Evolutionary conservation across 768 basidiomycete species (phyloP), one percentile per base, ranked within the genome.

Genomic region (Tubosaeta sp.): DNA sequence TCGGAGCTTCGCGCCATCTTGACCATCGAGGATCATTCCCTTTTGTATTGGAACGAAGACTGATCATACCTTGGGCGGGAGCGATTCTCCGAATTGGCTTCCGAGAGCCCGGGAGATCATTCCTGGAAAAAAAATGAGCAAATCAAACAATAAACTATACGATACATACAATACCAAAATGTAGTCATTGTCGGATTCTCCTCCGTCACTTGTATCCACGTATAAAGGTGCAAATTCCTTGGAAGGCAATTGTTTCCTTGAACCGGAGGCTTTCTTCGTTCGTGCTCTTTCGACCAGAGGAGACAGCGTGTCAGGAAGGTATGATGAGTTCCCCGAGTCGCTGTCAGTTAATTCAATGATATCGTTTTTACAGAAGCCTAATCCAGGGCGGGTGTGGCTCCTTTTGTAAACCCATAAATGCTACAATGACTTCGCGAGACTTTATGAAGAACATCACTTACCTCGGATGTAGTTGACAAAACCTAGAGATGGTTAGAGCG

Each of bases 91-190:
- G 72, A 29, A 79, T 54, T 5, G 80, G 83, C 58, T 71, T 82
- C 27, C 72, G 72, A 13, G 77, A 72, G 45, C 70, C 70, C 47
- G 65, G 76, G 8, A 81, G 79, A 52, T 83, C 82, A 55, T 84
- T 68, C 39, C 72, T 72, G 44, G 26, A 45, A 16, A 34, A 35
- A 37, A 35, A 31, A 53, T 55, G 51, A 25, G 47, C 16, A 57
- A 51, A 25, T 35, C 26, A 39, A 37, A 32, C 29, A 53, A 45
- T 7, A 29, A 14, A 26, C 31, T 50, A 35, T 43, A 10, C 43
- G 17, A 9, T 7, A 61, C 77, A 59, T 52, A 74, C 76, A 72
- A 51, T n/a, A 62, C 62, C 22, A 75, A 61, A 45, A 79, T 72
- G 4, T 71, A 67, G 6, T 67, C 70, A 42, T 72, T 64, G 41